Conservation (phyloP, 768 basidiomycete species). For the Xerocomus potaroensis region DNA sequence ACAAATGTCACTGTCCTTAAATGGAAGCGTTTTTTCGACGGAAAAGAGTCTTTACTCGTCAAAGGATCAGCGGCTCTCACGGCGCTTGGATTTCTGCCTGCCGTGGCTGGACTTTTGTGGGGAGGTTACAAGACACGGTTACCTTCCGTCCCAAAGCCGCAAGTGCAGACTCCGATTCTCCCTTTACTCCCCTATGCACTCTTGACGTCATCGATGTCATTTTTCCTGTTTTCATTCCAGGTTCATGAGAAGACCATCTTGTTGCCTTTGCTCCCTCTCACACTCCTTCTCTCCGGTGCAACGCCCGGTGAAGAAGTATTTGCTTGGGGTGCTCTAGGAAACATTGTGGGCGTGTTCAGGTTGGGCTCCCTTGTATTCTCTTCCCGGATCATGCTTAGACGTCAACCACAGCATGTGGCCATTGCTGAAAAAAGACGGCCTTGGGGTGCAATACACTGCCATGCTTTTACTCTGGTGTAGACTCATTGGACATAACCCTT, state of each 20-base stretch:
- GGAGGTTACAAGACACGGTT: slow-evolving; percentile 33
- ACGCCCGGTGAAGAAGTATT: slow-evolving; percentile 24
- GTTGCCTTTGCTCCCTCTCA: slow-evolving; percentile 80
- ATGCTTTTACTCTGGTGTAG: slow-evolving; percentile 76
- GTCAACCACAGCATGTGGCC: slow-evolving; percentile 82
- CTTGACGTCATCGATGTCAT: slow-evolving; percentile 79
- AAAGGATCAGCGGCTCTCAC: slow-evolving; percentile 67
- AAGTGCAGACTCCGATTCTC: slow-evolving; percentile 47
- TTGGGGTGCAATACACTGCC: slow-evolving; percentile 69
- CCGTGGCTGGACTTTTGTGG: slow-evolving; percentile 43
- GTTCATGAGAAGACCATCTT: slow-evolving; percentile 95
- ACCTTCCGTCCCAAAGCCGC: neutral
- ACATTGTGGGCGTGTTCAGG: slow-evolving; percentile 89
- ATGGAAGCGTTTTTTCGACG: slow-evolving; percentile 50
- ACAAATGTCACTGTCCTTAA: slow-evolving; percentile 78
- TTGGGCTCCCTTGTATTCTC: slow-evolving; percentile 29
- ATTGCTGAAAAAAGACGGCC: slow-evolving; percentile 72
- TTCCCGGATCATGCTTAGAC: neutral
- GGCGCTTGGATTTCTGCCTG: slow-evolving; percentile 64
- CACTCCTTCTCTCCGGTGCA: slow-evolving; percentile 61
- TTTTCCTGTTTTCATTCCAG: slow-evolving; percentile 96
- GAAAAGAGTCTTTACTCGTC: slow-evolving; percentile 50
- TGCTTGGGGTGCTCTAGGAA: slow-evolving; percentile 41
- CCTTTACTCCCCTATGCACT: slow-evolving; percentile 77
- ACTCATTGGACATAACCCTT: slow-evolving; percentile 72